Evolutionary conservation across 352 stramenopile genomes (phyloP), one percentile per base, ranked within the genome.

Genomic region (Globisporangium lucens): DNA sequence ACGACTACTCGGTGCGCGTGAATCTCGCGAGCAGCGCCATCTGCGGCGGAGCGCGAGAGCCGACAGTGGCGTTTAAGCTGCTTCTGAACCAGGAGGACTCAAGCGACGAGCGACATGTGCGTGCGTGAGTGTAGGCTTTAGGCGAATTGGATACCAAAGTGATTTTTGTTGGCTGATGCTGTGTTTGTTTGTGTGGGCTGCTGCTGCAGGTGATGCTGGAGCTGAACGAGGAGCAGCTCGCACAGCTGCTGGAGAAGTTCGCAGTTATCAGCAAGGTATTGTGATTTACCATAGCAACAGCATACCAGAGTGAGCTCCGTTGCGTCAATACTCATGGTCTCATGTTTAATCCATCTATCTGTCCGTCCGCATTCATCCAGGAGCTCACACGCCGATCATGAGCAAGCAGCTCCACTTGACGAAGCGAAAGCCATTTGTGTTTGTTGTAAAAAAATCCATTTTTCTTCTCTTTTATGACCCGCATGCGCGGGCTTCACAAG

Each of bases 1-100:
- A 90, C 53, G 80, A 93, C 75, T 90, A 88, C 74, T 93, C 85
- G 12, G 77, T 90, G 75, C 83, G 85, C 60, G 77, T 85, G 59
- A 80, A 73, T 41, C 63, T 93, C 63, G 80, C 83, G 36, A 87
- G 76, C 66, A 91, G 72, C 64, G 63, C 77, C n/a, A 63, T 90
- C 53, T 89, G 81, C 36, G 51, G 56, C n/a, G 79, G 74, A 17
- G 73, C 74, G n/a, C 70, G 68, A 53, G 66, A 79, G 22, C 69
- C 67, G 27, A 78, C 80, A 0, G 78, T 90, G 4, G 66, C 79
- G 13, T 66, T 93, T 5, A 93, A 91, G 69, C 61, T 91, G 22
- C 76, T 77, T 27, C 56, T 91, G 15, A 41, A 2, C 3, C 46
- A 55, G 7, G 67, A 78, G 27, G 41, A 56, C 38, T 63, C 75